Percentiles rank a stretch among this genome's conserved stretches.
Evolutionary conservation across 768 basidiomycete species (phyloP).

Genomic region (Auricularia cornea): DNA sequence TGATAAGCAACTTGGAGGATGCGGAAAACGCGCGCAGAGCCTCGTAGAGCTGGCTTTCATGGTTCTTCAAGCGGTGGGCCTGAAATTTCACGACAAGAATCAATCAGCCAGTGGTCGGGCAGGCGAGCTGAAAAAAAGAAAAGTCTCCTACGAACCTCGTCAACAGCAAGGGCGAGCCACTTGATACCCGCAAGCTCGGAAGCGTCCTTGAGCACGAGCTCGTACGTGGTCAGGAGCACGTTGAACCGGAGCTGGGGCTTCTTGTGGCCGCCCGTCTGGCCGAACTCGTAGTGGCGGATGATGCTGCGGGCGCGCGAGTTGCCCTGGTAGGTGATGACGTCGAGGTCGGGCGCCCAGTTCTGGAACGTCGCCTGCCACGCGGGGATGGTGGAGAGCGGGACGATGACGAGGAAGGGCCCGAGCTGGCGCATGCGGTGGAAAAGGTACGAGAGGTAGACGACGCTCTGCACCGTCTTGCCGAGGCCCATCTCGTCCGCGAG

Average conservation of each 20-base stretch:
- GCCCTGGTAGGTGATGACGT: constrained; percentile 95
- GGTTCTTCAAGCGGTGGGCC: constrained; percentile 98
- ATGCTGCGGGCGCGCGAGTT: constrained; percentile 80
- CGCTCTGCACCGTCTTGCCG: constrained; percentile 98
- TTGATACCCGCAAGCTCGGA: constrained; percentile 88
- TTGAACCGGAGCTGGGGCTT: constrained; percentile 80
- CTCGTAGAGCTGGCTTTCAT: constrained; percentile 94
- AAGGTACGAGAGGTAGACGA: constrained; percentile 88
- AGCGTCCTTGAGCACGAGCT: constrained; percentile 83
- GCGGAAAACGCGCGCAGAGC: constrained; percentile 84
- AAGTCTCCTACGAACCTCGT: constrained; percentile 68
- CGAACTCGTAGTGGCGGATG: constrained; percentile 90
- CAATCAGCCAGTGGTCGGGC: constrained; percentile 9
- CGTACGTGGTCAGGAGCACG: constrained; percentile 94
- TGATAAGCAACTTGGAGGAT: constrained; percentile 90
- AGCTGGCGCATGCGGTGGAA: constrained; percentile 89
- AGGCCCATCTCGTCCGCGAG: constrained; percentile 99
- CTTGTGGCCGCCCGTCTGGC: constrained; percentile 56
- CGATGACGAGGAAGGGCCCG: constrained; percentile 95
- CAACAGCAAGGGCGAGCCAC: constrained; percentile 95
- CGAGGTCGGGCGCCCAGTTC: constrained; percentile 92
- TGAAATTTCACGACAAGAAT: constrained; percentile 21
- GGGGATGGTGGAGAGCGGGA: constrained; percentile 94
- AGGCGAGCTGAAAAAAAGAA: constrained; percentile 2
- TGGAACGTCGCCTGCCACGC: constrained; percentile 97